Base-by-base conservation (phyloP, 805 yeast genomes). In the Barnettozyma siamensis region DNA sequence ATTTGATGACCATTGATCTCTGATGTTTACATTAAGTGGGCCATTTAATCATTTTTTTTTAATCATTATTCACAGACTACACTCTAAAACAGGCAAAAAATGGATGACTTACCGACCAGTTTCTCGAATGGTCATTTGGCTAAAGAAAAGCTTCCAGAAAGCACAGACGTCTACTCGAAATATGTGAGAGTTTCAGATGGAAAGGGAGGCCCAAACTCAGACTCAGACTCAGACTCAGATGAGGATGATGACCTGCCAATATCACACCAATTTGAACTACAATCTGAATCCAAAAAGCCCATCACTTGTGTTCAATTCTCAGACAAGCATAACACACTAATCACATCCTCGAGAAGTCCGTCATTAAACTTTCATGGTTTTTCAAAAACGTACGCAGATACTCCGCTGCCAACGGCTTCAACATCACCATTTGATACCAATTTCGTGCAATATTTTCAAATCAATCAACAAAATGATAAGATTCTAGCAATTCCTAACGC, bases 201-300 rank as follows among this genome's bases (percentile, higher is more conserved):
- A 23, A 45, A 39, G 19, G 19, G 15, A n/a, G 50, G 38, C 17
- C 50, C 43, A 24, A 43, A 34, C 23, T 42, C 38, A 24, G 52
- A 52, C 16, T 33, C 41, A 23, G 58, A 40, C 19, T 42, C 40
- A 13, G 55, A 51, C 9, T 33, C 40, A 27, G 58, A 50, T 27
- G 58, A 47, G 7, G 66, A 57, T 23, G 66, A 57, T 17, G 49
- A 50, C 6, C 37, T 64, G n/a, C 73, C 73, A 7, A 50, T 60
- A 3, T 49, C 68, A 0, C 72, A 69, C 38, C 50, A 58, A 19
- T 40, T 62, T 28, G 12, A 12, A 7, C 27, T 37, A 8, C 35
- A 34, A 15, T 12, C 20, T 1, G 12, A 7, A 4, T 16, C 38
- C 7, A 20, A 27, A 18, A 27, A 37, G n/a, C 20, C 43, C 10